phyloP scores from a whole-genome alignment of 2,329 filamentous ascomycete genomes.

The Pseudophaeomoniella oleicola region DNA sequence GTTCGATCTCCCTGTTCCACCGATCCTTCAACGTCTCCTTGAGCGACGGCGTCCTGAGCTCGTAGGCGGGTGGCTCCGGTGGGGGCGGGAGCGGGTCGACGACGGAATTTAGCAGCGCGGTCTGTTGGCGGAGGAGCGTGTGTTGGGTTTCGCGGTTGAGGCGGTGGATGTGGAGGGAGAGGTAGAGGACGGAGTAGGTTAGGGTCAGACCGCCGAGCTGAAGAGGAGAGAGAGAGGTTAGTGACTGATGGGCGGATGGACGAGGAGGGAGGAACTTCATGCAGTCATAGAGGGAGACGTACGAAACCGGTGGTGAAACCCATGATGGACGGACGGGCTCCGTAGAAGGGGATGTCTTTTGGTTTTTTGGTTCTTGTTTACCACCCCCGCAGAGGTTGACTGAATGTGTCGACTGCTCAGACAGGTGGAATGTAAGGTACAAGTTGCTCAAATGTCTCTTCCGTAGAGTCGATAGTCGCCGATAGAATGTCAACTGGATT shows the following conservation, averaged over 20 bases:
- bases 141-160: slow-evolving; percentile 43
- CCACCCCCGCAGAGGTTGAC: too few relatives aligned
- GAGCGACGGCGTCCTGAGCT: slow-evolving; percentile 38
- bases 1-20: slow-evolving; percentile 63
- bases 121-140: slow-evolving; percentile 27
- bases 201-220: slow-evolving; percentile 64
- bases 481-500: too few relatives aligned
- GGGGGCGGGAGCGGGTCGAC: slow-evolving; percentile 18
- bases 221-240: slow-evolving; percentile 3
- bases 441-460: too few relatives aligned
- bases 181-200: slow-evolving; percentile 56
- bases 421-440: too few relatives aligned
- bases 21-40: slow-evolving; percentile 57
- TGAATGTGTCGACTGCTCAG: too few relatives aligned
- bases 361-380: too few relatives aligned
- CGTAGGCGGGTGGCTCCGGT: slow-evolving; percentile 13
- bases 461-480: too few relatives aligned
- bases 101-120: slow-evolving; percentile 24
- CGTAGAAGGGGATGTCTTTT: too few relatives aligned
- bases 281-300: slow-evolving; percentile 20
- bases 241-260: background rate
- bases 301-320: slow-evolving; percentile 65
- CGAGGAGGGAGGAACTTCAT: slow-evolving; percentile 2
- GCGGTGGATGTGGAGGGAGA: slow-evolving; percentile 56
- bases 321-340: slow-evolving; percentile 33